These are phyloP conservation scores for Heterobasidion parviporum DNA, from an alignment of 1,284 basidiomycete species.

Conservation along the genomic window DNA sequence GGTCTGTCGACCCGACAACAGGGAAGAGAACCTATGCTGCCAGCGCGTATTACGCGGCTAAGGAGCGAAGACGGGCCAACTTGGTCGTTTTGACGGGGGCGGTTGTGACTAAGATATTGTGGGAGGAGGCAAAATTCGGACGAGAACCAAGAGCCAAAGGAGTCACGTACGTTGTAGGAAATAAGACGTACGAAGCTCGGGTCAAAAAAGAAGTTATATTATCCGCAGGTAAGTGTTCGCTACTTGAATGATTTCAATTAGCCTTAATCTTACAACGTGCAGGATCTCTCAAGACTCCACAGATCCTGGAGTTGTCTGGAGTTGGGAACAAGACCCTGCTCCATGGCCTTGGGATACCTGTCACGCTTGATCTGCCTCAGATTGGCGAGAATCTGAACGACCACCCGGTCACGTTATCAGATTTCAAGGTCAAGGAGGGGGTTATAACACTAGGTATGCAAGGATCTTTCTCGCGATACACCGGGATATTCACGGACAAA, in stretches of 20 bases:
- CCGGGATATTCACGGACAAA: not conserved
- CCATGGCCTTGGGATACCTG: constrained; percentile 6
- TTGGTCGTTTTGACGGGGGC: constrained; percentile 8
- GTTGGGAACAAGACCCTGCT: constrained; percentile 9
- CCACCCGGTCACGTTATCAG: constrained; percentile 11
- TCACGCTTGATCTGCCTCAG: constrained; percentile 10
- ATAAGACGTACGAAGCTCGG: constrained; percentile 4
- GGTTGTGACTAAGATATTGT: constrained; percentile 6
- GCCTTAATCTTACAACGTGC: not conserved
- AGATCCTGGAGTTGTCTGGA: constrained; percentile 11
- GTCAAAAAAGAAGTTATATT: constrained; percentile 8
- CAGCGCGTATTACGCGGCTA: constrained; percentile 8
- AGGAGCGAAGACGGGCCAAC: not conserved
- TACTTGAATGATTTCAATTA: not conserved
- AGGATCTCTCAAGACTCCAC: constrained; percentile 11
- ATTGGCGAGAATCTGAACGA: constrained; percentile 11
- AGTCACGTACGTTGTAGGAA: constrained; percentile 6
- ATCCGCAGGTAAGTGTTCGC: constrained; percentile 5
- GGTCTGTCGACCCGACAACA: constrained; percentile 7
- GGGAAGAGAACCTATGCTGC: constrained; percentile 10
- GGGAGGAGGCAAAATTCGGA: not conserved
- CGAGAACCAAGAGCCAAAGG: constrained; percentile 4
- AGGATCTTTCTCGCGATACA: not conserved
- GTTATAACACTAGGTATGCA: constrained; percentile 9
- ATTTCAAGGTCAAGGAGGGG: constrained; percentile 9